These are phyloP conservation scores for Echinosophora koreensis DNA, from an alignment of 306 rosid species.

Conservation along the genomic window DNA sequence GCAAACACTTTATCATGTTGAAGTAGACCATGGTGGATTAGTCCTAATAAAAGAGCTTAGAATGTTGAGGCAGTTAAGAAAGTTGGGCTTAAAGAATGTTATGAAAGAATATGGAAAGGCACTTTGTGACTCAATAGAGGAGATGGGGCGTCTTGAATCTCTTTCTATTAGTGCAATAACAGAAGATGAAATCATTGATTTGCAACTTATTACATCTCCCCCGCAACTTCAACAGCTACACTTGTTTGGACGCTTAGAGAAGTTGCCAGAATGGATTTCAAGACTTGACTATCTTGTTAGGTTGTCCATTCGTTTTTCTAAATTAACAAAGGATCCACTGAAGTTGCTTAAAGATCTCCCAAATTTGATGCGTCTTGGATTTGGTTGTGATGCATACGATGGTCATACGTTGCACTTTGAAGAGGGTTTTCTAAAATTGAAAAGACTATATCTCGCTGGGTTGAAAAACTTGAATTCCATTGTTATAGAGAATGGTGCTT, in stretches of 20 bases:
- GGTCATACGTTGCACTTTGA: constrained; percentile 11
- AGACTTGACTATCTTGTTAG: neutral
- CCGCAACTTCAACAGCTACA: neutral
- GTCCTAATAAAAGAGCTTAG: constrained; percentile 34
- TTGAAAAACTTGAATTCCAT: constrained; percentile 13
- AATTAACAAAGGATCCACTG: neutral
- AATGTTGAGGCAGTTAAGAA: constrained; percentile 42
- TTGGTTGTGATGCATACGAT: neutral
- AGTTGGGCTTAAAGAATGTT: constrained; percentile 37
- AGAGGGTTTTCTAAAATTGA: constrained; percentile 9
- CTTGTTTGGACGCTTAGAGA: neutral
- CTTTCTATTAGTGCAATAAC: constrained; percentile 14
- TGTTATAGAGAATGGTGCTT: constrained; percentile 5
- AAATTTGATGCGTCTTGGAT: neutral
- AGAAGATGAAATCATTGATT: constrained; percentile 5
- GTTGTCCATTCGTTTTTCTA: constrained; percentile 15
- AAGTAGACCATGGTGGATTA: neutral
- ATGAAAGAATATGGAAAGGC: constrained; percentile 12
- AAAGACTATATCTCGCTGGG: neutral
- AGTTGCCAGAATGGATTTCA: constrained; percentile 18
- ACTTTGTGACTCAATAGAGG: constrained; percentile 29
- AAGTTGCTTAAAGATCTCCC: constrained; percentile 13
- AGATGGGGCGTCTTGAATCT: constrained; percentile 20
- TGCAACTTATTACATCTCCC: neutral
- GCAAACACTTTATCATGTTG: constrained; percentile 24